These are phyloP conservation scores for Bremia lactucae DNA, from an alignment of 352 stramenopile species.

Conservation along the genomic window DNA sequence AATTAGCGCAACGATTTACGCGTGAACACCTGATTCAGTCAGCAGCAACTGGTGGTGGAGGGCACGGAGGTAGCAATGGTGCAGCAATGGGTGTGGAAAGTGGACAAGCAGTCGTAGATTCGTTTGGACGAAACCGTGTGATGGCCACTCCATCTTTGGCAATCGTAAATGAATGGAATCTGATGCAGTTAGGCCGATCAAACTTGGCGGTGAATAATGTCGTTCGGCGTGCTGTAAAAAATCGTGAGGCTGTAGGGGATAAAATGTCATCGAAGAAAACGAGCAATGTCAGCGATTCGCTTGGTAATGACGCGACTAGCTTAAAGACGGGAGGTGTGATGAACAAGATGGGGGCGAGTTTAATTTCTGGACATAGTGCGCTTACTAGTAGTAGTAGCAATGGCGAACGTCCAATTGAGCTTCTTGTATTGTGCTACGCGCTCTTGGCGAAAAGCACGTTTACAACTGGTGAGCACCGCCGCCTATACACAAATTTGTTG, in stretches of 20 bases:
- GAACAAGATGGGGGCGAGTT: constrained; percentile 28
- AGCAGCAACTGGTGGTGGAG: constrained; percentile 7
- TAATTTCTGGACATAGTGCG: constrained; percentile 15
- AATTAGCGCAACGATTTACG: constrained; percentile 76
- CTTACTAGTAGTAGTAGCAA: constrained; percentile 6
- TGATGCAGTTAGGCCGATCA: constrained; percentile 58
- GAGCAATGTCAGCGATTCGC: constrained; percentile 8
- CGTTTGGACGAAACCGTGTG: constrained; percentile 70
- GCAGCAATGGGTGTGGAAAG: constrained; percentile 26
- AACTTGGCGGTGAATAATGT: constrained; percentile 77
- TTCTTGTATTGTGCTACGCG: constrained; percentile 71
- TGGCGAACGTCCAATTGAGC: constrained; percentile 63
- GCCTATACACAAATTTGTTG: constrained; percentile 75
- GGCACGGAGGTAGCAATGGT: constrained; percentile 15
- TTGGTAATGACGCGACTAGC: constrained; percentile 17
- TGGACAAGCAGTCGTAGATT: constrained; percentile 41
- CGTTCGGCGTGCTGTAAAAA: constrained; percentile 55
- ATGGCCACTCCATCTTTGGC: constrained; percentile 83
- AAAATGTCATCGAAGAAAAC: constrained; percentile 55
- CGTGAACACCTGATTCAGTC: constrained; percentile 74
- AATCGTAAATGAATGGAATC: constrained; percentile 76
- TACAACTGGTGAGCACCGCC: constrained; percentile 50
- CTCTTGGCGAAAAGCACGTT: constrained; percentile 78
- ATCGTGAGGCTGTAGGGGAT: constrained; percentile 37
- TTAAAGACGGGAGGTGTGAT: constrained; percentile 13